phyloP scores from a whole-genome alignment of 805 yeast species.

The Sugiyamaella lignohabitans region DNA sequence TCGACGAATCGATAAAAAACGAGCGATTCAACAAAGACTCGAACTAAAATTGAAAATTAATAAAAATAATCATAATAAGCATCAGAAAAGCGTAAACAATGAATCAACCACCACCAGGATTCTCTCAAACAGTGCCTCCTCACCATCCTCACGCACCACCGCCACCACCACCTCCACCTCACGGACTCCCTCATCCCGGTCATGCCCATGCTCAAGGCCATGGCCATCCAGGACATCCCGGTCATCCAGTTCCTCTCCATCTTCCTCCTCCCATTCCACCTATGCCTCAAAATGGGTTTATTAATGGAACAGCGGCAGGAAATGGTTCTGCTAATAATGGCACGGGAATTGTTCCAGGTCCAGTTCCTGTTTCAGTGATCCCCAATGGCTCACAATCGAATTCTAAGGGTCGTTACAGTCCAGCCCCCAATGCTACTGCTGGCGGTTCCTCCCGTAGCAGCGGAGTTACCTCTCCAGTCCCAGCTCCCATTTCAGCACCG shows the following conservation, averaged over 20 bases:
- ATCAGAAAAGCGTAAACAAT: no score
- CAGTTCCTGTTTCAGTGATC: no score
- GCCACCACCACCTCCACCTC: neutral
- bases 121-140: neutral
- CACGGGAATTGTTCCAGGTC: neutral
- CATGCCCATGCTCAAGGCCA: no score
- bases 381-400: neutral
- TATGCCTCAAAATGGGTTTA: neutral
- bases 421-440: no score
- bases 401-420: no score
- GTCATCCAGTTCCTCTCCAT: neutral
- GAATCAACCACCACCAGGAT: slow-evolving; percentile 7
- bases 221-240: no score
- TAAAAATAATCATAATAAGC: no score
- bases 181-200: neutral
- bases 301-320: neutral
- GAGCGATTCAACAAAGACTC: no score
- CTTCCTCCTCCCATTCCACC: neutral
- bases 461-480: neutral
- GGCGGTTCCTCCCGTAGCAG: no score
- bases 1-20: no score
- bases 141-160: slow-evolving; percentile 2
- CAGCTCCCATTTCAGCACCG: neutral
- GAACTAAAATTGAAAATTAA: no score
- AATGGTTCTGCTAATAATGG: neutral